Percentiles rank a stretch among this genome's conserved stretches.
phyloP scores from a whole-genome alignment of 257 asterid genomes.

The Perilla frutescens region DNA sequence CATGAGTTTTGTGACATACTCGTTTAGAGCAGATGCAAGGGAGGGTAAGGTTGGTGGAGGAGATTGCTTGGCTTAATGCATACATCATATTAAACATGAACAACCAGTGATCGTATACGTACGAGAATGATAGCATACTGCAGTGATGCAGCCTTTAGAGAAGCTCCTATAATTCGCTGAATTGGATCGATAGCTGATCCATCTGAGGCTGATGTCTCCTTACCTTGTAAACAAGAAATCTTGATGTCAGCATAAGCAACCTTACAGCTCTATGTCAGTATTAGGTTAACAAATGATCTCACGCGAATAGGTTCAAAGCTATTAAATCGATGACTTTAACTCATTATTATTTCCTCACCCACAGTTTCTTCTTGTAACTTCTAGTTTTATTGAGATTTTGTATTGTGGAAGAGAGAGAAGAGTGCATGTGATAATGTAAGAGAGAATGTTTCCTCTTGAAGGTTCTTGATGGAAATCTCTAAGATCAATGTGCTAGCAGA shows the following conservation, averaged over 20 bases:
- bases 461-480: slow-evolving; percentile 20
- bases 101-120: neutral
- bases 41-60: neutral
- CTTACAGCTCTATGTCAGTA: neutral
- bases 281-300: neutral
- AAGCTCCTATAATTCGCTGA: slow-evolving; percentile 56
- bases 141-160: neutral
- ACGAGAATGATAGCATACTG: slow-evolving; percentile 15
- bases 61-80: neutral
- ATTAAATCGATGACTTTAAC: neutral
- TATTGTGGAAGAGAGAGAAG: too few species aligned
- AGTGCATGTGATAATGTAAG: neutral
- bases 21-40: neutral
- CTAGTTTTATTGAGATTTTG: neutral
- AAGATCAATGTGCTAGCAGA: slow-evolving; percentile 28
- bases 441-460: neutral
- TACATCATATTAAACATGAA: neutral
- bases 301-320: neutral
- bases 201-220: slow-evolving; percentile 81
- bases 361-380: neutral
- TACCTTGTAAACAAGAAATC: slow-evolving; percentile 50
- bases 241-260: slow-evolving; percentile 23
- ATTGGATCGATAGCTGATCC: slow-evolving; percentile 67
- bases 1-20: neutral
- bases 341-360: neutral